These are phyloP conservation scores for Phalaenopsis equestris DNA, from an alignment of 106 monocot genomes.

Conservation along the genomic window DNA sequence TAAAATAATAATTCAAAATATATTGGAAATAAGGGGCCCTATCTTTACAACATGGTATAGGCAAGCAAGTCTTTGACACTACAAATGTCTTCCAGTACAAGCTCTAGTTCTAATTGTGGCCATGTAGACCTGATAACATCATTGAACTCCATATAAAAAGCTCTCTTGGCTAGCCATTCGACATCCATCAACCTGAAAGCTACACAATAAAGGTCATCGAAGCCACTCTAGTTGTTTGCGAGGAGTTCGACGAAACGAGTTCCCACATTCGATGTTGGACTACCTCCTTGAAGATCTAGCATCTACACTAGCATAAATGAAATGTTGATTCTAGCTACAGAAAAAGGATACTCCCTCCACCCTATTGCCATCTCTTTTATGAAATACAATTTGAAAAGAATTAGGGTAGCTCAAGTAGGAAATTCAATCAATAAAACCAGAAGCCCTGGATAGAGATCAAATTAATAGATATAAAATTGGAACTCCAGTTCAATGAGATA, in stretches of 20 bases:
- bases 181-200: slow-evolving; percentile 77
- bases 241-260: slow-evolving; percentile 46
- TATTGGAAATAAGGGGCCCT: no score
- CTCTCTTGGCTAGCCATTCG: slow-evolving; percentile 69
- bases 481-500: no score
- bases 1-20: no score
- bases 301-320: slow-evolving; percentile 64
- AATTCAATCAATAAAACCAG: no score
- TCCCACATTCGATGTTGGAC: slow-evolving; percentile 34
- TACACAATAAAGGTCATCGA: slow-evolving; percentile 78
- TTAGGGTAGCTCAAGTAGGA: neutral
- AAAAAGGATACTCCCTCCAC: slow-evolving; percentile 82
- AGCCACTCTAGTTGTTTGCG: slow-evolving; percentile 59
- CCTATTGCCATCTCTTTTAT: slow-evolving; percentile 51
- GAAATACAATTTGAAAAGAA: slow-evolving; percentile 54
- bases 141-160: slow-evolving; percentile 95
- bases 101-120: slow-evolving; percentile 61
- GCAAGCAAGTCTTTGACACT: slow-evolving; percentile 53
- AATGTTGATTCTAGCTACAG: slow-evolving; percentile 63
- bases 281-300: slow-evolving; percentile 57
- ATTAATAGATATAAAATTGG: no score
- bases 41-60: slow-evolving; percentile 16
- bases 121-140: slow-evolving; percentile 73
- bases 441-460: no score
- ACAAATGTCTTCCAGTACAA: slow-evolving; percentile 37